Evolutionary conservation across 2,329 filamentous ascomycete species (phyloP), one percentile per base, ranked within the genome.

Genomic region (Ascochyta viciae-villosae): DNA sequence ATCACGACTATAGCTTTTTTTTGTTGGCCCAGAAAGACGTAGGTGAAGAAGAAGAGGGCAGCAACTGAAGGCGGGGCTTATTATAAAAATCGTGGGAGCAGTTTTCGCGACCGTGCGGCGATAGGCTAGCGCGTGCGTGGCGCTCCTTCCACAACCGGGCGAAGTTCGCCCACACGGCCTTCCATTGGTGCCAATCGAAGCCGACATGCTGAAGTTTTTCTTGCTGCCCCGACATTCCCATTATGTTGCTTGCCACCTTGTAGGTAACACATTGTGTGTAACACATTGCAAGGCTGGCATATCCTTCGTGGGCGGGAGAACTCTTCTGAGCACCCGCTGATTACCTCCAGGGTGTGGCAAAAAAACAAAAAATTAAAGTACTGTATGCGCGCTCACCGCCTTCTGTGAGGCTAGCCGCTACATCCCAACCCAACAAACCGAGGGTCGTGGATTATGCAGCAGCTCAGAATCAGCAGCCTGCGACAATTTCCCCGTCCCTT

Each of bases 361-460:
- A 26, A 29, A 26, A 16, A 16, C 10, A 31, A 31, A 29, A 31
- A 31, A 31, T 13, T 38, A 50, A 49, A 47, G 44, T 54, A 47
- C 50, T 19, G 29, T 40, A 51, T 44, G 54, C 49, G 37, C 46
- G 47, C 58, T 58, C 54, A 58, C 58, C 58, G 54, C 55, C 55
- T 58, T 53, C 48, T 24, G 33, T n/a, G 8, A 39, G 37, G 24
- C 55, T 54, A 53, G 49, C 44, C 50, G 45, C 43, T 43, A 44
- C 27, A 44, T 43, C 43, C 43, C 44, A 42, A 50, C 47, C 47
- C 42, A 50, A 48, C 54, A 58, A 56, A 55, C 47, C 57, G 52
- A 55, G 49, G 45, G 49, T 24, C 29, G n/a, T 31, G 50, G 54
- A 60, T 60, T 60, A 60, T 60, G 57, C 57, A 51, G 51, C 44